Conservation (phyloP, 139 green algal genomes). For the Chlamydomonas eustigma region DNA sequence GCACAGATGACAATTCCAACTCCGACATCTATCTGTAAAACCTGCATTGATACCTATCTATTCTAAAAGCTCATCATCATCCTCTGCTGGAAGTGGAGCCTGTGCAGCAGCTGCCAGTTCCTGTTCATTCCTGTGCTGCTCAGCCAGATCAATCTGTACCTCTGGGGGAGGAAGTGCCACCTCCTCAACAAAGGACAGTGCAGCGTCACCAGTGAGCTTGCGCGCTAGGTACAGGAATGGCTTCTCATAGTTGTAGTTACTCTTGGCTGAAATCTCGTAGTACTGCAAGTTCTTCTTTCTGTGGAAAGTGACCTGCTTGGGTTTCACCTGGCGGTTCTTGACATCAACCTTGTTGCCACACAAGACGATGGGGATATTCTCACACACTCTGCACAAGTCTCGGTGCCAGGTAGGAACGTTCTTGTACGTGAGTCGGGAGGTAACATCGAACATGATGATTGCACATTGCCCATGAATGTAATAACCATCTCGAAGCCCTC, state of each 20-base stretch:
- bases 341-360: conserved; percentile 99
- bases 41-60: conserved; percentile 14
- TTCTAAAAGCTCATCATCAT: conserved; percentile 66
- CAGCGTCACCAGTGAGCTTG: conserved; percentile 93
- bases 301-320: conserved; percentile 97
- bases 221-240: conserved; percentile 98
- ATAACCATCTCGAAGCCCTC: conserved; percentile 97
- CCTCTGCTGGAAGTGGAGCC: conserved; percentile 57
- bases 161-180: conserved; percentile 93
- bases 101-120: conserved; percentile 54
- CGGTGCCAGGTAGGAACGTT: conserved; percentile 99
- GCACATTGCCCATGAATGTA: conserved; percentile 99
- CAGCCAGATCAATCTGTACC: conserved; percentile 82
- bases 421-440: conserved; percentile 98
- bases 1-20: too few species aligned
- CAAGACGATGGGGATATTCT: conserved; percentile 99
- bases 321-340: conserved; percentile 99
- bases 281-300: conserved; percentile 99
- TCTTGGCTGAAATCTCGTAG: conserved; percentile 99
- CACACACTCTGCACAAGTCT: conserved; percentile 97
- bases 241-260: conserved; percentile 99
- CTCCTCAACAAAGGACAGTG: conserved; percentile 93
- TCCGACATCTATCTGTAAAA: too few species aligned
- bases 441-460: conserved; percentile 99
- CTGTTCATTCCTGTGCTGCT: conserved; percentile 77